Evolutionary conservation across 129 eudicot species (phyloP), one percentile per base, ranked within the genome.

Genomic region (carrot (Daucus carota)): DNA sequence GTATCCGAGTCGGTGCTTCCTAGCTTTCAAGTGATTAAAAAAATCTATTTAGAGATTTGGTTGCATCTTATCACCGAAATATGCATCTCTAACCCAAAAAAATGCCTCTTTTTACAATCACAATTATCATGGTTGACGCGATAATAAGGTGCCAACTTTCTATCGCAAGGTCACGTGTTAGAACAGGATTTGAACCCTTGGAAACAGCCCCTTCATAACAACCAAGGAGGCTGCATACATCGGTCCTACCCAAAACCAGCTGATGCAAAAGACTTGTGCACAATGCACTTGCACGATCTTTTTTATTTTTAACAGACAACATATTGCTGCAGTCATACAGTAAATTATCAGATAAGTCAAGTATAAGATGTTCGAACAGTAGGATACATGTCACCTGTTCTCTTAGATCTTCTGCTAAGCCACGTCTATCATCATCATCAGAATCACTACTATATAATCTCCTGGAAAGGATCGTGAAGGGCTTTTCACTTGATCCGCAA

Each of bases 401-500:
- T 81, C 80, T 86, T 77, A 77, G 47, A 34, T 90, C 88, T 31
- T 80, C 87, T 20, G 68, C 75, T 28, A 68, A 73, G 46, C 77
- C 85, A 72, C 66, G 73, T 73, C 81, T 81, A 32, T 48, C 82
- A 75, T 52, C 71, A 41, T 65, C 75, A 77, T 28, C 70, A 24
- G 29, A 38, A 28, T 48, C 82, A 76, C 48, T 72, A 77, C 15
- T 15, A 29, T 63, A 28, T 67, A 83, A 5, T 66, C 88, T 88
- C 70, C 67, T 13, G 2, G 90, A 72, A 78, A 78, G 79, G n/a
- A 73, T 76, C 81, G 82, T 84, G 54, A 87, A 81, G 15, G 87
- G 80, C 38, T 77, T 70, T 69, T 87, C 18, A 75, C 80, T 71
- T 40, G 78, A 84, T 76, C 98, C 95, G 79, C 95, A 85, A 72